Base-by-base conservation (phyloP, 169 alveolate genomes). In the Plasmodium malariae region DNA sequence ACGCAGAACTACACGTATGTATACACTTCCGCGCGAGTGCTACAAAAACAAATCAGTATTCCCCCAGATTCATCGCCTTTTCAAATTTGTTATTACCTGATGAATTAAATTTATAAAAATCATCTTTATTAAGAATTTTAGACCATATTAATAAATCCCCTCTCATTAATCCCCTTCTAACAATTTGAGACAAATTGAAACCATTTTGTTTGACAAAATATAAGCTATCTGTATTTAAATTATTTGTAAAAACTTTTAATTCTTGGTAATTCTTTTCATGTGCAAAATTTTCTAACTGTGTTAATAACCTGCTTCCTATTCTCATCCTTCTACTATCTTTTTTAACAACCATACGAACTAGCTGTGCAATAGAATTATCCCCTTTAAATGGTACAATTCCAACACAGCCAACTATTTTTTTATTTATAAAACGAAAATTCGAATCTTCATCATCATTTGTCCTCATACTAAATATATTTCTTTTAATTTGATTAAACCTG, bases 111-210 rank as follows among this genome's bases (percentile, higher is more conserved):
- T 74, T 87, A 43, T 83, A 83, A 21, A 65, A 88, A 86, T 93
- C 96, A 43, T 73, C 91, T 59, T 83, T 92, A 69, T 94, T 93
- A 37, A 95, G 89, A 36, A 80, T 76, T 73, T 96, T 96, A 60
- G 92, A 94, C 98, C 98, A 96, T 17, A 94, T 92, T 37, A 96
- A 89, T 51, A 96, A 88, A 59, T 96, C 98, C 0, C 98, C 98
- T 49, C 98, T 83, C 98, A 96, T 96, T 26, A 96, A 72, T 0
- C 98, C 98, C 60, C 98, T 88, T 43, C 98, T 93, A 34, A 96
- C 95, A 17, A 94, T 93, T 86, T 96, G 98, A 6, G 94, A 93
- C 30, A 96, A 91, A 49, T 93, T 94, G 80, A 93, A 96, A 7
- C 97, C 97, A 83, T 96, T 93, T 88, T 95, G 98, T 51, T 95